phyloP scores from a whole-genome alignment of 2,329 filamentous ascomycete species.

The Ceratocystis variospora region DNA sequence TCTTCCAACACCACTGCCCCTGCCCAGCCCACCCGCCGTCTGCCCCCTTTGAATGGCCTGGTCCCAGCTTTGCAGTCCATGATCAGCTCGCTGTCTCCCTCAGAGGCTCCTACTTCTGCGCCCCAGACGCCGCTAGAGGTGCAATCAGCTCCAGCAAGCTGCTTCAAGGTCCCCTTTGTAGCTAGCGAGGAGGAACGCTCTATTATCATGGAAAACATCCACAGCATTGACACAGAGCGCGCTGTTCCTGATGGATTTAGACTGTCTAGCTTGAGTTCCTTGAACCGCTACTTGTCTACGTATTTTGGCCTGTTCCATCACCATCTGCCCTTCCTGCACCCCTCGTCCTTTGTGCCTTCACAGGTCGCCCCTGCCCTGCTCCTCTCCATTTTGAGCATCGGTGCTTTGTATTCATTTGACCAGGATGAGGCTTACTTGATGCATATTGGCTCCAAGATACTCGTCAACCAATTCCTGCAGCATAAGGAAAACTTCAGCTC shows the following conservation, averaged over 20 bases:
- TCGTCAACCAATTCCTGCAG: constrained; percentile 92
- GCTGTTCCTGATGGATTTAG: constrained; percentile 81
- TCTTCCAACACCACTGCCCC: constrained; percentile 43
- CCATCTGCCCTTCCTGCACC: constrained; percentile 89
- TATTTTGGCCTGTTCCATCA: constrained; percentile 98
- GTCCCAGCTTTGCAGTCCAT: constrained; percentile 57
- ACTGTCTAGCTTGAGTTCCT: constrained; percentile 60
- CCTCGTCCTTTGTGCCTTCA: constrained; percentile 73
- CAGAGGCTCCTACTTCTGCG: constrained; percentile 32
- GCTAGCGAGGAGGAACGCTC: constrained; percentile 72
- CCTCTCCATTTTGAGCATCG: constrained; percentile 83
- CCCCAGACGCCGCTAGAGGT: constrained; percentile 22
- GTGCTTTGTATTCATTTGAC: constrained; percentile 91
- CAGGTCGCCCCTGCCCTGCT: constrained; percentile 69
- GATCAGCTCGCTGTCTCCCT: constrained; percentile 57
- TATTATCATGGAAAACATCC: constrained; percentile 74
- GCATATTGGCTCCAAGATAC: constrained; percentile 91
- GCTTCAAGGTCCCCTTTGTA: constrained; percentile 64
- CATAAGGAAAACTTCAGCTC: constrained; percentile 99
- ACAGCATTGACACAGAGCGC: constrained; percentile 63
- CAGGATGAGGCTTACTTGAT: constrained; percentile 94
- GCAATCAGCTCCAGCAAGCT: constrained; percentile 6
- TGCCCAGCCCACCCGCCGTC: constrained; percentile 41
- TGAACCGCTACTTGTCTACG: constrained; percentile 87
- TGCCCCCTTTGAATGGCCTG: constrained; percentile 49